These are phyloP conservation scores for Xylaria multiplex DNA, from an alignment of 2,329 filamentous ascomycete genomes.

Conservation along the genomic window DNA sequence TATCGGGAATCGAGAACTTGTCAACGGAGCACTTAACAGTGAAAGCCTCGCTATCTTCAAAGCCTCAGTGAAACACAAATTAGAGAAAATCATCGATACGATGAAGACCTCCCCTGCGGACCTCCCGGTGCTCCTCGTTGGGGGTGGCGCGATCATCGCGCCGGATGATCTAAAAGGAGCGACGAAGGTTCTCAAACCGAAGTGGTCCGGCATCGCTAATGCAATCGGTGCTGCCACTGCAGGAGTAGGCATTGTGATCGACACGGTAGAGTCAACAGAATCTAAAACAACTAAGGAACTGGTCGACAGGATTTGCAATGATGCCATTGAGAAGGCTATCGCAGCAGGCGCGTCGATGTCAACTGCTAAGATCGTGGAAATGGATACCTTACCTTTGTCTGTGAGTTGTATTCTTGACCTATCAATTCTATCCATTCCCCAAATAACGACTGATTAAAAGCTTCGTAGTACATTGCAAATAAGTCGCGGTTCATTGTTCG, in stretches of 20 bases:
- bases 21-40: slow-evolving; percentile 41
- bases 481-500: slow-evolving; percentile 67
- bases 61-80: slow-evolving; percentile 43
- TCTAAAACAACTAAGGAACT: slow-evolving; percentile 52
- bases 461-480: slow-evolving; percentile 58
- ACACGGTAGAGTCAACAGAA: slow-evolving; percentile 61
- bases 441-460: neutral
- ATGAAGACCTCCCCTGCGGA: slow-evolving; percentile 72
- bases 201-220: slow-evolving; percentile 69
- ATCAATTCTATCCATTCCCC: neutral
- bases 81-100: slow-evolving; percentile 60
- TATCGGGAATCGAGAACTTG: slow-evolving; percentile 54
- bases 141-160: slow-evolving; percentile 69
- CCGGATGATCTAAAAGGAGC: slow-evolving; percentile 66
- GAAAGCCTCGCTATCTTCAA: slow-evolving; percentile 42
- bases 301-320: slow-evolving; percentile 52
- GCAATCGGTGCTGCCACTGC: slow-evolving; percentile 73
- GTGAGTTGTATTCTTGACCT: slow-evolving; percentile 43
- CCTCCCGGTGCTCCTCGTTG: slow-evolving; percentile 69
- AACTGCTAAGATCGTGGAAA: slow-evolving; percentile 61
- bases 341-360: slow-evolving; percentile 57
- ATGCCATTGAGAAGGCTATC: slow-evolving; percentile 57
- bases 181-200: slow-evolving; percentile 64
- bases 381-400: slow-evolving; percentile 64
- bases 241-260: slow-evolving; percentile 64